Percentiles rank a stretch among this genome's conserved stretches.
phyloP scores from a whole-genome alignment of 345 rosid genomes.

The Gossypioides kirkii region DNA sequence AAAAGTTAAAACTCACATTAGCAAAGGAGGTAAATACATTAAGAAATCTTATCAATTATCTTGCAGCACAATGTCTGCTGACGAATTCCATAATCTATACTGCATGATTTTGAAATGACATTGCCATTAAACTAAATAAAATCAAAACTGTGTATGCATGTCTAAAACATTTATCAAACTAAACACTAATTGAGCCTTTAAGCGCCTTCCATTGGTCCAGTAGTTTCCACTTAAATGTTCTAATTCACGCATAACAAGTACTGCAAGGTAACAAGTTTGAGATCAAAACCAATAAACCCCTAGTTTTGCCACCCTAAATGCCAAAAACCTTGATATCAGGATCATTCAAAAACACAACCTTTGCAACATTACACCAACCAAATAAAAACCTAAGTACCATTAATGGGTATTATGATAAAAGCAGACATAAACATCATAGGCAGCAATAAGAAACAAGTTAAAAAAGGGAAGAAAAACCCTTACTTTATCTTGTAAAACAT shows the following conservation, averaged over 20 bases:
- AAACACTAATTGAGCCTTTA: not conserved
- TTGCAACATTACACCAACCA: not conserved
- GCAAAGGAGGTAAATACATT: conserved; percentile 4
- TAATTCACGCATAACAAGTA: not conserved
- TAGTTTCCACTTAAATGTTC: not conserved
- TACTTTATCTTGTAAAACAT: conserved; percentile 60
- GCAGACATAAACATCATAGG: not conserved
- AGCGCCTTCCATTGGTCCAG: not conserved
- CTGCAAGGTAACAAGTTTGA: not conserved
- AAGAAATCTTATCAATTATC: conserved; percentile 2
- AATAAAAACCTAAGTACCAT: conserved; percentile 12
- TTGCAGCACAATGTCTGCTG: not conserved
- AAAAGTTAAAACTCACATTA: conserved; percentile 5
- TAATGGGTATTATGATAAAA: not conserved
- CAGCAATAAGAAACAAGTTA: not conserved
- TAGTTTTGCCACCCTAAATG: not conserved
- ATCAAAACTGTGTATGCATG: not conserved
- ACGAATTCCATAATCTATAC: not conserved
- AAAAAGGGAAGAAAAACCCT: not conserved
- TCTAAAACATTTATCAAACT: not conserved
- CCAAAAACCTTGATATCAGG: conserved; percentile 9
- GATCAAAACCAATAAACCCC: not conserved
- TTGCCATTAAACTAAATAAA: conserved; percentile 14
- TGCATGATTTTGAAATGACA: not conserved
- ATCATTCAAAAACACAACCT: conserved; percentile 15